These are phyloP conservation scores for Trametes polyzona DNA, from an alignment of 1,284 basidiomycete species.

Conservation along the genomic window DNA sequence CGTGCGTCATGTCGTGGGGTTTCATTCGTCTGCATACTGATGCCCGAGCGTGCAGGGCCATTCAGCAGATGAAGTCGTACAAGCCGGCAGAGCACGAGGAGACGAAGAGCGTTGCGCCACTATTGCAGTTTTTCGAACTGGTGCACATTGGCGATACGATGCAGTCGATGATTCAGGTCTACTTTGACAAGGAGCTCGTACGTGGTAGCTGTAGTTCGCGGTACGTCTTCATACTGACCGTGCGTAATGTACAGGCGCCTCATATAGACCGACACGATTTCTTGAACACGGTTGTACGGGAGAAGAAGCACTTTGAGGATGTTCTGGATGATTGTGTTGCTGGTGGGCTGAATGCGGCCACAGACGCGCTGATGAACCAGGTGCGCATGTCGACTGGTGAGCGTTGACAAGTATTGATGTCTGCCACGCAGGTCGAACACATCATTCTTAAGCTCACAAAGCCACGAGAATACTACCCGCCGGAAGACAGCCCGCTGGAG, in stretches of 20 bases:
- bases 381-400: constrained; percentile 40
- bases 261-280: constrained; percentile 95
- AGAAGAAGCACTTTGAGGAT: constrained; percentile 96
- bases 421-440: constrained; percentile 80
- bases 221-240: background rate
- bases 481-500: constrained; percentile 75
- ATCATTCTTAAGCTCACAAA: constrained; percentile 85
- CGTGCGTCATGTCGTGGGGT: constrained; percentile 74
- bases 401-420: background rate
- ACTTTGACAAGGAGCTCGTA: constrained; percentile 95
- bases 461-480: constrained; percentile 89
- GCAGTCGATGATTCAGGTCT: constrained; percentile 96
- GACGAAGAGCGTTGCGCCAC: constrained; percentile 82
- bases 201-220: constrained; percentile 19
- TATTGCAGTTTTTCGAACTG: constrained; percentile 97
- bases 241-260: constrained; percentile 58
- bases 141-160: constrained; percentile 98
- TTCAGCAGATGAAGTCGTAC: constrained; percentile 85
- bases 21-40: background rate
- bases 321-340: constrained; percentile 93
- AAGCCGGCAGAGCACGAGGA: constrained; percentile 83
- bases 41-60: constrained; percentile 57
- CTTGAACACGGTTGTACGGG: constrained; percentile 89
- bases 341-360: constrained; percentile 90
- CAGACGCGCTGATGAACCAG: constrained; percentile 96